Percentiles rank a stretch among this genome's conserved stretches.
Conservation (phyloP, 116 monocot species). For the Dioscorea cayenensis region DNA sequence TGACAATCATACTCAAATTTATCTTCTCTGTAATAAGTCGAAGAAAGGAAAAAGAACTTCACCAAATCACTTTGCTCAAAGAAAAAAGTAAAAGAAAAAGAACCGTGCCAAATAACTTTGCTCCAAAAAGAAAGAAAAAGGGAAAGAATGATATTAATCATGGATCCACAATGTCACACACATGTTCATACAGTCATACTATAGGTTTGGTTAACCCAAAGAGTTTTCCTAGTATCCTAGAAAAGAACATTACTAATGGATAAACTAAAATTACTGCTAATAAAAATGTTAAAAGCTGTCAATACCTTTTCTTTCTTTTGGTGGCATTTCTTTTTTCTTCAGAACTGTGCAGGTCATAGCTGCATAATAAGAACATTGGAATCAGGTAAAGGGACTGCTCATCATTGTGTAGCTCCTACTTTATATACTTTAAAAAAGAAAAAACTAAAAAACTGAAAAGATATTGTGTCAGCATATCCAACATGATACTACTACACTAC, state of each 20-base stretch:
- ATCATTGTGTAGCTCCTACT: no score
- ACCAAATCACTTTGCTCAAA: no score
- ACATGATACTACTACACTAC: no score
- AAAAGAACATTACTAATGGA: neutral
- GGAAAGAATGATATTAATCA: no score
- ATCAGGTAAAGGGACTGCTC: neutral
- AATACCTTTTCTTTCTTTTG: conserved; percentile 30
- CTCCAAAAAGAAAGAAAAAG: no score
- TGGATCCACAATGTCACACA: neutral
- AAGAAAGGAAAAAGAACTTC: no score
- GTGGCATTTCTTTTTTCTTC: conserved; percentile 22
- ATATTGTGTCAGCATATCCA: no score
- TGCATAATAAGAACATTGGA: neutral
- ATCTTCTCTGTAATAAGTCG: no score
- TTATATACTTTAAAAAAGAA: no score
- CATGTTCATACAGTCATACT: neutral
- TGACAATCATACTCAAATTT: no score
- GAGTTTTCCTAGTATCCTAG: neutral
- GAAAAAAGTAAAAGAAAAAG: neutral
- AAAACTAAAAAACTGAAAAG: no score
- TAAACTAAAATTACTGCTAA: neutral
- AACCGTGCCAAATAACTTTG: no score
- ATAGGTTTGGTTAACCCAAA: neutral
- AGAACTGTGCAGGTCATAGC: conserved; percentile 30
- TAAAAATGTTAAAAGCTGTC: neutral